Base-by-base conservation (phyloP, 2,329 filamentous ascomycete species). In the Ilyonectria destructans region DNA sequence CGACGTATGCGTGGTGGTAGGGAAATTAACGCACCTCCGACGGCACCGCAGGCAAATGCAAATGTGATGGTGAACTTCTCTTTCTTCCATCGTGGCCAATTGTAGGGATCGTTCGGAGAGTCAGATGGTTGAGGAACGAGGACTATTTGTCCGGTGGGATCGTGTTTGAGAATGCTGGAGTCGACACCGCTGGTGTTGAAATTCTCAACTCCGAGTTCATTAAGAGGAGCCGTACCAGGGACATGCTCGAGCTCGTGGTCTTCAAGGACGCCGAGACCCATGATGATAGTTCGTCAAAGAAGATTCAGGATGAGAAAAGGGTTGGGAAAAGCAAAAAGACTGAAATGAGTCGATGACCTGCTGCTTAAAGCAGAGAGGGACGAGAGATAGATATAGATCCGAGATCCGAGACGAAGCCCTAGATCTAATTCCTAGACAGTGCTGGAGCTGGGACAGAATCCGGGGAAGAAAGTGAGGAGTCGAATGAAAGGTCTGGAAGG, bases 1-100 rank as follows among this genome's bases (percentile, higher is more conserved):
- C 33, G 49, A 23, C 43, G 12, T 46, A 45, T 46, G 33, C 26
- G 59, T 46, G 37, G 17, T 35, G 15, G 9, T 21, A 17, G 6
- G 6, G 17, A 23, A 58, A 45, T 9, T 45, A 35, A 67, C 75
- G 37, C 75, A 82, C 82, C 82, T 65, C 82, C 82, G 12, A 83
- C 82, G 52, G 80, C 82, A 5, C 81, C 79, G 68, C 80, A 82
- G 19, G 78, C 81, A 65, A 77, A 83, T 2, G 80, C 75, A 31
- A 83, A 75, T 17, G 81, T 80, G 56, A 83, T 77, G 54, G 73
- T 83, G 75, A 75, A 83, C 70, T 13, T 35, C 52, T 56, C 52
- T 21, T 48, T 58, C 23, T 21, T 45, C 35, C 31, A 35, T 35
- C 31, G n/a, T 35, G 56, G 31, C 65, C 65, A 68, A 19, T 68